A percentile compares a stretch with the other conserved stretches of the same genome.
Evolutionary conservation across 306 rosid species (phyloP).

Genomic region (Sophora flavescens): DNA sequence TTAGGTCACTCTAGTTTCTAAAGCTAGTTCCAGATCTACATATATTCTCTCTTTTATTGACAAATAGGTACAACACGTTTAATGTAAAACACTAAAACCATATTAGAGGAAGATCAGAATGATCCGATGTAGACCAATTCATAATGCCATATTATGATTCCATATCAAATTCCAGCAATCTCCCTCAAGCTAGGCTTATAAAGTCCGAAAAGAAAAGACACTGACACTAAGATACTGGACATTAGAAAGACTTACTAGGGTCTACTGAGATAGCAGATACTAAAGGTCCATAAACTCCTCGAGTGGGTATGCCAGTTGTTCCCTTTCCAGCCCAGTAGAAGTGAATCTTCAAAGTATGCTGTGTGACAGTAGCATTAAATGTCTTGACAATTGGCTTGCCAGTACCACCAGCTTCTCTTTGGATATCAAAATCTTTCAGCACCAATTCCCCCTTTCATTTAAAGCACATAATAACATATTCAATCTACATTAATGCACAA

Average conservation of each 20-base stretch:
- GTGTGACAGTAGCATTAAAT: slow-evolving; percentile 61
- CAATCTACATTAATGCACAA: slow-evolving; percentile 43
- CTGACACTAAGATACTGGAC: slow-evolving; percentile 15
- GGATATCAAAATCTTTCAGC: slow-evolving; percentile 81
- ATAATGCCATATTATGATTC: slow-evolving; percentile 16
- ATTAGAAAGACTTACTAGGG: slow-evolving; percentile 73
- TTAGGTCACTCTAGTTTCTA: not conserved
- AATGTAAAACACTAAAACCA: not conserved
- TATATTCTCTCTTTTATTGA: not conserved
- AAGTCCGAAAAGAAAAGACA: not conserved
- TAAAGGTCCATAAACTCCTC: slow-evolving; percentile 95
- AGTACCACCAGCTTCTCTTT: slow-evolving; percentile 80
- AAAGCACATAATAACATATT: slow-evolving; percentile 41
- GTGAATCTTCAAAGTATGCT: slow-evolving; percentile 78
- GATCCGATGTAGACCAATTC: not conserved
- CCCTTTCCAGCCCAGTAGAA: slow-evolving; percentile 97
- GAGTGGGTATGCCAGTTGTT: slow-evolving; percentile 93
- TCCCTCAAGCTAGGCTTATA: not conserved
- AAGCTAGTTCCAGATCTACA: not conserved
- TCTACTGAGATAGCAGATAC: slow-evolving; percentile 88
- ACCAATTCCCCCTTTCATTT: slow-evolving; percentile 70
- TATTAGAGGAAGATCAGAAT: not conserved
- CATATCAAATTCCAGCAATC: slow-evolving; percentile 10
- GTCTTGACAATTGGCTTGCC: slow-evolving; percentile 67
- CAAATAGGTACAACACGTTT: not conserved